phyloP scores from a whole-genome alignment of 2,329 filamentous ascomycete species.

The Hymenoscyphus occultus region DNA sequence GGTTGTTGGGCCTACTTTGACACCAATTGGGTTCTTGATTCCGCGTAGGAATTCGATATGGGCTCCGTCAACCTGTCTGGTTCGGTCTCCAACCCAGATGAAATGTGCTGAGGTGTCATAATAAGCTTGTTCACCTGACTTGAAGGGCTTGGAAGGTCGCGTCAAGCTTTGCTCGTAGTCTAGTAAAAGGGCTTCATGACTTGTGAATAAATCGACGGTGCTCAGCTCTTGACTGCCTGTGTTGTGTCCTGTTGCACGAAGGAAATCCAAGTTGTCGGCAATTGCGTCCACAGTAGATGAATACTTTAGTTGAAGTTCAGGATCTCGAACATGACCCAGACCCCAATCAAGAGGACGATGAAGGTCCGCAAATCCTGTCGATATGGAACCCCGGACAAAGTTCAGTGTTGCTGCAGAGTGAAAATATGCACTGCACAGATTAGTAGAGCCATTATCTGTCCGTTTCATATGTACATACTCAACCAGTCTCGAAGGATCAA shows the following conservation, averaged over 20 bases:
- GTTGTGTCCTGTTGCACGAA: conserved; percentile 88
- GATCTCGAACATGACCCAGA: conserved; percentile 84
- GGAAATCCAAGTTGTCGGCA: conserved; percentile 88
- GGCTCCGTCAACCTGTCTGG: conserved; percentile 85
- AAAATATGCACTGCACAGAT: conserved; percentile 73
- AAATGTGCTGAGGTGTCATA: conserved; percentile 97
- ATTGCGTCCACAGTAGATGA: conserved; percentile 79
- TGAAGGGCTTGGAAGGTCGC: conserved; percentile 65
- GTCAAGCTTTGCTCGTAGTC: conserved; percentile 93
- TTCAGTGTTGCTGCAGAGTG: conserved; percentile 94
- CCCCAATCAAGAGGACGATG: conserved; percentile 94
- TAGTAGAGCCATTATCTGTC: conserved; percentile 2
- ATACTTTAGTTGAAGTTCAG: conserved; percentile 81
- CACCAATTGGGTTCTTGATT: conserved; percentile 90
- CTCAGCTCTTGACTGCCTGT: conserved; percentile 73
- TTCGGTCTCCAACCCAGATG: conserved; percentile 97
- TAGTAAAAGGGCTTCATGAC: conserved; percentile 88
- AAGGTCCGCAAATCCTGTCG: conserved; percentile 87
- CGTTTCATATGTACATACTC: conserved; percentile 44
- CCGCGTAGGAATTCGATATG: conserved; percentile 98
- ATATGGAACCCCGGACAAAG: conserved; percentile 79
- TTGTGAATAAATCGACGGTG: conserved; percentile 92
- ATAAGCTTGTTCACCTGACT: conserved; percentile 52
- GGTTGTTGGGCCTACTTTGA: conserved; percentile 93
- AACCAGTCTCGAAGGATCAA: conserved; percentile 82